Evolutionary conservation across 768 basidiomycete species (phyloP), one percentile per base, ranked within the genome.

Genomic region (Omphalotus guepiniiformis): DNA sequence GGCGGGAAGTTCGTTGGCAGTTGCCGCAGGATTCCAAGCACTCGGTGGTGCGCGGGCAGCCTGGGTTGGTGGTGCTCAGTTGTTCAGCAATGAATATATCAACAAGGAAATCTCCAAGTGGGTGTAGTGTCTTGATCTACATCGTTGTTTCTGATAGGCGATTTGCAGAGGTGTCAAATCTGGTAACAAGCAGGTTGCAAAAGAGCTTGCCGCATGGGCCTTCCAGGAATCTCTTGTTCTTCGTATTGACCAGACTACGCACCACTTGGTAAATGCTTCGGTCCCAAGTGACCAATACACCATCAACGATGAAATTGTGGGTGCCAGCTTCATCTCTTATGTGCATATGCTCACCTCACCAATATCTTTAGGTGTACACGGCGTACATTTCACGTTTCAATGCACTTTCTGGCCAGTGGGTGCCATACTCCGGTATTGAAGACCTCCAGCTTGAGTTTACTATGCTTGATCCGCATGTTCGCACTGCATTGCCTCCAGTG

Each of bases 391-490:
- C 90, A 12, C 73, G 78, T 38, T 89, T 77, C 60, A 71, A 86
- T 56, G 63, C 82, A 18, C 62, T 61, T 48, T 73, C 71, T 5
- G 67, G 70, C 7, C 63, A 61, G 11, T 97, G 93, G 92, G 69
- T 69, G 42, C 85, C 91, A 0, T 83, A 83, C 62, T 82, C 83
- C 11, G 78, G 75, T 26, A 63, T 92, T 42, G 63, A 68, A 9
- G 96, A 98, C 62, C 61, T 98, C 23, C 95, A 97, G 57, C 74
- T 98, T 42, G 94, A 95, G 57, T 97, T 98, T 63, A 95, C 93
- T 18, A 99, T 99, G 96, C 82, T 99, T 32, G 96, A 99, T 64
- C 96, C 96, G 1, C 93, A 96, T 64, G 71, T 98, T 50, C 90
- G 96, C 28, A 91, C 83, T 12, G 68, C 85, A 6, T 75, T 99